phyloP scores from a whole-genome alignment of 352 stramenopile species.

The Phytophthora pistaciae region DNA sequence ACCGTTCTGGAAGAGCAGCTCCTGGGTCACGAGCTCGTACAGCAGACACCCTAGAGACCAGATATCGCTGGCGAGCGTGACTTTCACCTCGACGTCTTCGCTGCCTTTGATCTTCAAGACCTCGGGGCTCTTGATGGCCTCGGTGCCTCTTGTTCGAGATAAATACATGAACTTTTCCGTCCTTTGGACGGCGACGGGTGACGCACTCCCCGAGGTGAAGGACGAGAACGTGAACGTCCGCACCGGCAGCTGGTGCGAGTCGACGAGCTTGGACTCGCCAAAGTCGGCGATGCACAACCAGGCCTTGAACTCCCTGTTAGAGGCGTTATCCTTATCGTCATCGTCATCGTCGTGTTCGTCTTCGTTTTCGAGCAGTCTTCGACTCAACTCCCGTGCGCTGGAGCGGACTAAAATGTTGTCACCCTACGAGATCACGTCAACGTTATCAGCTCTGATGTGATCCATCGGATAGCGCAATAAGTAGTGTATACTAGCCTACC shows the following conservation, averaged over 20 bases:
- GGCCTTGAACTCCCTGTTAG: constrained; percentile 14
- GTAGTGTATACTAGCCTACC: constrained; percentile 16
- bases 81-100: constrained; percentile 23
- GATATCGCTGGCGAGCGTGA: constrained; percentile 65
- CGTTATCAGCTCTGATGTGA: neutral
- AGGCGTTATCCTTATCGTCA: neutral
- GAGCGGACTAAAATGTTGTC: constrained; percentile 73
- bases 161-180: constrained; percentile 23
- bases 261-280: constrained; percentile 61
- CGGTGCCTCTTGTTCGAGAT: constrained; percentile 68
- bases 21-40: constrained; percentile 72
- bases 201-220: constrained; percentile 22
- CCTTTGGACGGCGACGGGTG: constrained; percentile 7
- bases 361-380: constrained; percentile 38
- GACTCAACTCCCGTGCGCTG: constrained; percentile 40
- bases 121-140: constrained; percentile 84
- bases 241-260: constrained; percentile 15
- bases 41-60: constrained; percentile 81
- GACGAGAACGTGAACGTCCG: constrained; percentile 35
- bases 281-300: constrained; percentile 78
- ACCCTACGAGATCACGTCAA: constrained; percentile 35
- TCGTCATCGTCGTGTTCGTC: constrained; percentile 20
- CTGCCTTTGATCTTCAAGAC: constrained; percentile 63
- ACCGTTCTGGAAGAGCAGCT: constrained; percentile 76
- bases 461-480: neutral